Base-by-base conservation (phyloP, 495 filamentous ascomycete genomes). In the Ascodesmis nigricans region DNA sequence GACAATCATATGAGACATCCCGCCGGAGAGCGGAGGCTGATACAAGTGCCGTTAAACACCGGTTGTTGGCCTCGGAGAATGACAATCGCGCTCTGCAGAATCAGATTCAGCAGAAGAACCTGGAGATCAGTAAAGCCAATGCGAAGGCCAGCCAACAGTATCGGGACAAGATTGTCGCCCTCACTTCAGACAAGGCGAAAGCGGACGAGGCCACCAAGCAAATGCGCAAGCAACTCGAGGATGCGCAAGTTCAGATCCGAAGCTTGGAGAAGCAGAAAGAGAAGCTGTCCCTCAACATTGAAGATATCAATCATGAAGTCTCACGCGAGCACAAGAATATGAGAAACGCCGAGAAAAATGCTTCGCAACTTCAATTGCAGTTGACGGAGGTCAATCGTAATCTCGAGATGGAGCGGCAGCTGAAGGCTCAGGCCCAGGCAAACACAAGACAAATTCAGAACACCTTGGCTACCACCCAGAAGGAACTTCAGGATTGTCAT, bases 51-150 rank as follows among this genome's bases (percentile, higher is more conserved):
- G 66, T 92, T 24, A 91, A 84, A 48, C 83, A 84, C 37, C 73
- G 87, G 19, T 63, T 97, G 31, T 68, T 74, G 8, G 87, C 87
- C 19, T 95, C 87, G 0, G 87, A 97, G 47, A 93, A 95, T 47
- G 87, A 95, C 56, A 95, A 95, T 46, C 73, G 79, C n/a, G 72
- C 82, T 22, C 61, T 97, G 0, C 63, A 95, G 30, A 97, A 92
- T 51, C 95, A 95, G 55, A 64, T 97, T 7, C 87, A 97, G 44
- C 84, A 93, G 47, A 97, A 97, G 64, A 90, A 90, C 28, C 69
- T 97, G 5, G 87, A 97, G 50, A 87, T 97, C 50, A 84, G 82
- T 19, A 65, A 90, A 25, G 84, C 87, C 3, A 79, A 68, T 40
- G 90, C 84, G 2, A 72, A 70, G 37, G 87, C 79, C 18, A 78